Base-by-base conservation (phyloP, 768 basidiomycete species). In the Steccherinum ochraceum region DNA sequence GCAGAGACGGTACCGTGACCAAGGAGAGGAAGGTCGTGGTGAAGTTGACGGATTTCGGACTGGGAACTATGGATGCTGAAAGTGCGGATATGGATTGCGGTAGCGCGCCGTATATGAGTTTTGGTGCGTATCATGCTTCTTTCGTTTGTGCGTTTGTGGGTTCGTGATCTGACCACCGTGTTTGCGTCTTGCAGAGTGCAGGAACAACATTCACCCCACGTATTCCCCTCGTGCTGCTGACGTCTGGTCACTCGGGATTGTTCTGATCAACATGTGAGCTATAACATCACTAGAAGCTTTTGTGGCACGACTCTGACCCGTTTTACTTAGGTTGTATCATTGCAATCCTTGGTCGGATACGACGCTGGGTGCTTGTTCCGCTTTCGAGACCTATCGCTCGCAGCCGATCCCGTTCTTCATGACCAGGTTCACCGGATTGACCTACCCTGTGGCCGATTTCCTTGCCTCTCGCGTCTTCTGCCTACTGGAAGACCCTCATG, bases 281-380 rank as follows among this genome's bases (percentile, higher is more conserved):
- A n/a, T n/a, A n/a, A n/a, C n/a, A n/a, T 97, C 95, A 21, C 78
- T 99, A 59, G 95, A 96, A 55, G 95, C 98, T 66, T 95, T 99
- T 57, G 81, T 99, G 61, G 91, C 98, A 77, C 98, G 98, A 68
- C 94, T 98, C 90, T 89, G 59, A 27, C 83, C 13, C 41, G 16
- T 44, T 48, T 21, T 26, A 46, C 45, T 20, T 59, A 90, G 89
- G 89, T 76, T 98, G 65, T 99, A 97, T 71, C 96, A 99, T 69
- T 89, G 79, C 71, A 97, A 97, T 68, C 95, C 95, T 23, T 99
- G 96, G 96, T 89, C 89, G 42, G 95, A 98, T 65, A 95, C 95
- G 1, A 79, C 84, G 25, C 78, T 85, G 55, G 89, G 85, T 59
- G 80, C 79, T 56, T 88, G 88, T 66, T 70, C 79, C 27, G 90